A percentile compares a stretch with the other conserved stretches of the same genome.
Conservation (phyloP, 208 protist species). For the Leishmania martiniquensis region DNA sequence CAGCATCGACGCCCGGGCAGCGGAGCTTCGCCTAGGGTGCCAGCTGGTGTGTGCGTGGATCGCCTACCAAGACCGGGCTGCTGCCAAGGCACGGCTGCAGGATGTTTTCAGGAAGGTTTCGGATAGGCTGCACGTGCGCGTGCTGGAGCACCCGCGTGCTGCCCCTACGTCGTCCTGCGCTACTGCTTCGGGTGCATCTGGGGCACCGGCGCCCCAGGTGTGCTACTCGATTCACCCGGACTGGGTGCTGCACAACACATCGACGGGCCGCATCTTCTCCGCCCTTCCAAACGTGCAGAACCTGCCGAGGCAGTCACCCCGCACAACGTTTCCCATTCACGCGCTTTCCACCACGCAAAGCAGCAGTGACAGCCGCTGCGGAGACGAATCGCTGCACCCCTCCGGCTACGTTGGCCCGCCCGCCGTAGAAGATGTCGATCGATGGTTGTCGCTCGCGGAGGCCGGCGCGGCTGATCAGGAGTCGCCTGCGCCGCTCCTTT, state of each 20-base stretch:
- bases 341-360: slow-evolving; percentile 2
- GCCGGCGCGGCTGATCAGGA: background rate
- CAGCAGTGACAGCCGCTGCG: slow-evolving; percentile 1
- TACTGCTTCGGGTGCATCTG: background rate
- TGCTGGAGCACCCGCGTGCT: slow-evolving; percentile 24
- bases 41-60: slow-evolving; percentile 48
- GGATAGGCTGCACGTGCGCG: slow-evolving; percentile 25
- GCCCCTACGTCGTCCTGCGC: background rate
- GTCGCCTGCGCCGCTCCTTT: slow-evolving; percentile 5
- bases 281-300: slow-evolving; percentile 73
- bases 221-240: slow-evolving; percentile 74
- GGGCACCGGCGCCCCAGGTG: slow-evolving; percentile 13
- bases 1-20: background rate
- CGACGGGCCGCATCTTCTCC: slow-evolving; percentile 70
- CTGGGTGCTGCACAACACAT: slow-evolving; percentile 61
- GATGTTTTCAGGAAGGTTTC: slow-evolving; percentile 28
- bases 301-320: slow-evolving; percentile 46
- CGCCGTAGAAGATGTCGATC: slow-evolving; percentile 12
- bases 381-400: slow-evolving; percentile 1
- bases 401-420: slow-evolving; percentile 7
- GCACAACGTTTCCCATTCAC: slow-evolving; percentile 17
- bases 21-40: slow-evolving; percentile 17
- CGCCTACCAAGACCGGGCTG: slow-evolving; percentile 42
- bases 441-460: slow-evolving; percentile 18
- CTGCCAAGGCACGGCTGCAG: slow-evolving; percentile 32